A percentile compares a stretch with the other conserved stretches of the same genome.
Conservation (phyloP, 2,329 filamentous ascomycete genomes). For the Fonsecaea erecta region DNA sequence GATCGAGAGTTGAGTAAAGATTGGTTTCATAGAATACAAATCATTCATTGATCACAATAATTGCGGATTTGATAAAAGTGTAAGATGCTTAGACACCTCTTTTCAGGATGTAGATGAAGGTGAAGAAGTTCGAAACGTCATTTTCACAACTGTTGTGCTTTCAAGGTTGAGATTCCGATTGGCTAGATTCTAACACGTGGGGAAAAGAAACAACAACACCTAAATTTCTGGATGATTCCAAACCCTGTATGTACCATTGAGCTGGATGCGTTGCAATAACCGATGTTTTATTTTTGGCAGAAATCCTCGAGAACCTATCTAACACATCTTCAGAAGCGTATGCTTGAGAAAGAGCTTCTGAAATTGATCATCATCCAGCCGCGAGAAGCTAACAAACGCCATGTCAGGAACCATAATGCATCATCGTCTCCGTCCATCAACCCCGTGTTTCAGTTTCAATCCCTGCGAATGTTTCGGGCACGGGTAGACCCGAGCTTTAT, state of each 20-base stretch:
- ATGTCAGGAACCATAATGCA: not conserved
- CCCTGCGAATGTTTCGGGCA: not conserved
- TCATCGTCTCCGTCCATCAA: not conserved
- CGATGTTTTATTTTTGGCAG: not conserved
- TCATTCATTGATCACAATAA: not conserved
- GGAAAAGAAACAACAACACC: not conserved
- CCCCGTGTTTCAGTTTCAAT: not conserved
- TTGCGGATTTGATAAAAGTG: not conserved
- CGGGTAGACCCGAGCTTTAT: not conserved
- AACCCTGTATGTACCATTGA: not conserved
- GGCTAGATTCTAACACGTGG: not conserved
- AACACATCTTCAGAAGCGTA: not conserved
- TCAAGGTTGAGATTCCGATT: not conserved
- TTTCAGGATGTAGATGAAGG: not conserved
- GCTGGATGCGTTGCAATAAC: not conserved
- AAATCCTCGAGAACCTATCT: not conserved
- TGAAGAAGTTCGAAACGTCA: slow-evolving; percentile 4
- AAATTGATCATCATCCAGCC: too few relatives aligned
- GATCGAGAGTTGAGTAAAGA: not conserved
- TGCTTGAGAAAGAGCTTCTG: too few relatives aligned
- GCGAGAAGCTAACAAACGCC: not conserved
- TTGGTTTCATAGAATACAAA: not conserved
- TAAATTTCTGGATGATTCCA: not conserved
- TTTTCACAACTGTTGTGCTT: not conserved
- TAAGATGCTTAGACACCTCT: not conserved